A percentile compares a stretch with the other conserved stretches of the same genome.
These are phyloP conservation scores for Cercospora canescens DNA, from an alignment of 2,329 filamentous ascomycete species.

Conservation along the genomic window DNA sequence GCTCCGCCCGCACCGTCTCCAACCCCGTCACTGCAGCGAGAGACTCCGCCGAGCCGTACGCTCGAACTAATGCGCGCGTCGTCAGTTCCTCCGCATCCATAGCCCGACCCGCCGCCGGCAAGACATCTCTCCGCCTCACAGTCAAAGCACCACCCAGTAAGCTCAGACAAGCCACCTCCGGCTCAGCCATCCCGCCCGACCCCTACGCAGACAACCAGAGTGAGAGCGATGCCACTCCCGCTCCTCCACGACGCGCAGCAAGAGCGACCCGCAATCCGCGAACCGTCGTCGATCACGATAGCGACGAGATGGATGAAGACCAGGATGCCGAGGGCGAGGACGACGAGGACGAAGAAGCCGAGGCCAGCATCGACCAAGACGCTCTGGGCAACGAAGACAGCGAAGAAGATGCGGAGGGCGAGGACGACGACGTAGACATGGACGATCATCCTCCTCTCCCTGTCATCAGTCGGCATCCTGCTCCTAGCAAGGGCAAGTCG, in stretches of 20 bases:
- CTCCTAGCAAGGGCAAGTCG: constrained; percentile 26
- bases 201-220: constrained; percentile 33
- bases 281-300: constrained; percentile 37
- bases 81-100: constrained; percentile 32
- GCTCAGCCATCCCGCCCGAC: constrained; percentile 34
- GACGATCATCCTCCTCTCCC: constrained; percentile 36
- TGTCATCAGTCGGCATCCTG: constrained; percentile 31
- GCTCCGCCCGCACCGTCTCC: constrained; percentile 32
- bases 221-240: constrained; percentile 37
- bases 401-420: constrained; percentile 35
- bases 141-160: constrained; percentile 53
- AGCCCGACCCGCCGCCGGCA: constrained; percentile 42
- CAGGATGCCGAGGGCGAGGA: constrained; percentile 30
- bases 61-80: constrained; percentile 29
- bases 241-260: constrained; percentile 30
- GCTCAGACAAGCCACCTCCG: constrained; percentile 49
- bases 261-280: constrained; percentile 37
- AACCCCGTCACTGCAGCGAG: constrained; percentile 17
- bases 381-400: constrained; percentile 26
- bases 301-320: constrained; percentile 22
- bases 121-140: constrained; percentile 49
- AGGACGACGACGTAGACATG: constrained; percentile 39
- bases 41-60: constrained; percentile 28
- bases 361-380: constrained; percentile 28
- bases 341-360: constrained; percentile 34